These are phyloP conservation scores for Podaxis pistillaris DNA, from an alignment of 768 basidiomycete genomes.

Conservation along the genomic window DNA sequence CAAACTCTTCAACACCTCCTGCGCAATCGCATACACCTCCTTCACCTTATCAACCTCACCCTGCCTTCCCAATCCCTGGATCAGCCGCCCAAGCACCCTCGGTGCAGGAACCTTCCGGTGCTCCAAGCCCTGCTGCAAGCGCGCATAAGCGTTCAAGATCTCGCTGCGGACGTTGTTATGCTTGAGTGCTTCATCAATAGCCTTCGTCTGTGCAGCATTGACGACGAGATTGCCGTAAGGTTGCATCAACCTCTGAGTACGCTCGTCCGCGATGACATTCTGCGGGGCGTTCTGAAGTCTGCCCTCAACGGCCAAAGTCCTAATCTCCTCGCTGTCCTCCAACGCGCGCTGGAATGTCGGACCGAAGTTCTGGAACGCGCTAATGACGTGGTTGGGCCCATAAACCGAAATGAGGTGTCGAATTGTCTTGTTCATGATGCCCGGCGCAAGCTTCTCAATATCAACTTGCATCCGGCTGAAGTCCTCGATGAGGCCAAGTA, in stretches of 20 bases:
- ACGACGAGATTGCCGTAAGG: constrained; percentile 1
- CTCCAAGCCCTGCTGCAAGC: constrained; percentile 45
- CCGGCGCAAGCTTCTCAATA: background rate
- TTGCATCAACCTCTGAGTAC: background rate
- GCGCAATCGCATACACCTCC: constrained; percentile 66
- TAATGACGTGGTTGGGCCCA: constrained; percentile 22
- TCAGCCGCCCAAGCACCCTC: constrained; percentile 55
- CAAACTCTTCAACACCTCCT: constrained; percentile 51
- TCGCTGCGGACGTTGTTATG: background rate
- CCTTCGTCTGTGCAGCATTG: constrained; percentile 3
- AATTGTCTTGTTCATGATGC: constrained; percentile 9
- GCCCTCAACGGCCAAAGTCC: constrained; percentile 4
- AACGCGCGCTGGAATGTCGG: constrained; percentile 28
- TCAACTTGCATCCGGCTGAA: background rate
- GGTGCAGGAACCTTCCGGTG: constrained; percentile 50
- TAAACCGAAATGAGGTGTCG: constrained; percentile 8
- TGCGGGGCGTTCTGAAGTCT: background rate
- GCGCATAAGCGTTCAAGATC: constrained; percentile 39
- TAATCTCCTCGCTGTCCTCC: constrained; percentile 19
- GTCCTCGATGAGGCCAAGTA: constrained; percentile 3
- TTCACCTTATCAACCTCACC: constrained; percentile 60
- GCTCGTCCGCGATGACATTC: background rate
- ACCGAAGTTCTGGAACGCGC: constrained; percentile 30
- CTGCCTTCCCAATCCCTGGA: constrained; percentile 65
- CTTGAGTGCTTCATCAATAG: constrained; percentile 15